A percentile compares a stretch with the other conserved stretches of the same genome.
These are phyloP conservation scores for Paraleonurus japonicus DNA, from an alignment of 257 asterid species.

Conservation along the genomic window DNA sequence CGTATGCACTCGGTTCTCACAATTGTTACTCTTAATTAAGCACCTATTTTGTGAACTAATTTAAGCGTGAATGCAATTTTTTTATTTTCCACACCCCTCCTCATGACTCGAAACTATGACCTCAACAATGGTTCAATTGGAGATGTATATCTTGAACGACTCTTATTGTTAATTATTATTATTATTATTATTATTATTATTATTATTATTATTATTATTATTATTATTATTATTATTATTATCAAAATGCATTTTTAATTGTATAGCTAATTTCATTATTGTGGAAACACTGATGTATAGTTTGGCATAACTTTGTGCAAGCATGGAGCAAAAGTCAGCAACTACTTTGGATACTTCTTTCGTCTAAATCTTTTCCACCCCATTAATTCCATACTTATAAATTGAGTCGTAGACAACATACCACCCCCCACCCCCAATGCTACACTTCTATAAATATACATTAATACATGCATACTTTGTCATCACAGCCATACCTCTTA, in stretches of 20 bases:
- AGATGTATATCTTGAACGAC: too few relatives aligned
- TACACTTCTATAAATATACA: conserved; percentile 40
- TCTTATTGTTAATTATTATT: too few relatives aligned
- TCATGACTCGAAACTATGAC: too few relatives aligned
- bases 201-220: too few relatives aligned
- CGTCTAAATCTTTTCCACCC: conserved; percentile 41
- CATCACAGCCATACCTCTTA: conserved; percentile 32
- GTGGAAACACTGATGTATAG: background rate
- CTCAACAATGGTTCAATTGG: too few relatives aligned
- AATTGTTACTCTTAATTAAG: too few relatives aligned
- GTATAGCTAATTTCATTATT: background rate
- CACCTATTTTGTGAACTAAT: too few relatives aligned
- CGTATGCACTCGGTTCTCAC: too few relatives aligned
- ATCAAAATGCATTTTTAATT: background rate
- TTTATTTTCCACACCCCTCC: too few relatives aligned
- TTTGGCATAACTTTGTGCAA: conserved; percentile 24
- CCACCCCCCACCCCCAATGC: background rate
- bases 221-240: too few relatives aligned
- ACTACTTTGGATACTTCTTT: conserved; percentile 17
- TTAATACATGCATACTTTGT: conserved; percentile 20
- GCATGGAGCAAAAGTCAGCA: conserved; percentile 49
- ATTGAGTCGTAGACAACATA: conserved; percentile 42
- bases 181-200: too few relatives aligned
- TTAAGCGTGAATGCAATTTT: too few relatives aligned
- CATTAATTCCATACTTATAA: conserved; percentile 33